Conservation (phyloP, 179 eudicot species). For the Beta macrorhiza region DNA sequence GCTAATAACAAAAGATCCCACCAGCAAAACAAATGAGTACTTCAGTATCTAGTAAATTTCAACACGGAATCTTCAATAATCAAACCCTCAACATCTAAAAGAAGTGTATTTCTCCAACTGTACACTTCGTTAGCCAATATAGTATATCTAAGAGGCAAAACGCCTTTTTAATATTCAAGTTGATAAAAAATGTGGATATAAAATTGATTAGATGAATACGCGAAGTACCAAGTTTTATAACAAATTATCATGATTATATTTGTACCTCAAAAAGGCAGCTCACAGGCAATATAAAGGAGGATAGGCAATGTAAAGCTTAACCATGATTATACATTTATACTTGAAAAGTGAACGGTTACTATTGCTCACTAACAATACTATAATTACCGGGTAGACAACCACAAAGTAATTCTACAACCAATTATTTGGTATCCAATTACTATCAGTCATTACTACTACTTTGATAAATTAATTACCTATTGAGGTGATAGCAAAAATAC, state of each 20-base stretch:
- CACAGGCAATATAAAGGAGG: slow-evolving; percentile 24
- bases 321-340: slow-evolving; percentile 11
- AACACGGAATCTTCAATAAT: neutral
- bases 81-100: neutral
- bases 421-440: neutral
- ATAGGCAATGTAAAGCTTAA: neutral
- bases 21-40: neutral
- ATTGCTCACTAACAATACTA: neutral
- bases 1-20: neutral
- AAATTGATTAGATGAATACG: slow-evolving; percentile 13
- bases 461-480: no score
- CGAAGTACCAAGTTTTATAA: neutral
- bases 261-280: slow-evolving; percentile 35
- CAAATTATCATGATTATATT: slow-evolving; percentile 23
- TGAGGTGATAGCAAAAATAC: no score
- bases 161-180: slow-evolving; percentile 16
- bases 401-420: neutral
- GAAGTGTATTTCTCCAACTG: no score
- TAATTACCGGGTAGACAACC: neutral
- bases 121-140: neutral
- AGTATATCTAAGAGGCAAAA: slow-evolving; percentile 8
- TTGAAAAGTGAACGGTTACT: slow-evolving; percentile 18
- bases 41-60: neutral
- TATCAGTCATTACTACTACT: neutral
- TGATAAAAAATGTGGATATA: neutral